Evolutionary conservation across 139 green algal genomes (phyloP).

Genomic region (Chlamydomonas sphaeroides): DNA sequence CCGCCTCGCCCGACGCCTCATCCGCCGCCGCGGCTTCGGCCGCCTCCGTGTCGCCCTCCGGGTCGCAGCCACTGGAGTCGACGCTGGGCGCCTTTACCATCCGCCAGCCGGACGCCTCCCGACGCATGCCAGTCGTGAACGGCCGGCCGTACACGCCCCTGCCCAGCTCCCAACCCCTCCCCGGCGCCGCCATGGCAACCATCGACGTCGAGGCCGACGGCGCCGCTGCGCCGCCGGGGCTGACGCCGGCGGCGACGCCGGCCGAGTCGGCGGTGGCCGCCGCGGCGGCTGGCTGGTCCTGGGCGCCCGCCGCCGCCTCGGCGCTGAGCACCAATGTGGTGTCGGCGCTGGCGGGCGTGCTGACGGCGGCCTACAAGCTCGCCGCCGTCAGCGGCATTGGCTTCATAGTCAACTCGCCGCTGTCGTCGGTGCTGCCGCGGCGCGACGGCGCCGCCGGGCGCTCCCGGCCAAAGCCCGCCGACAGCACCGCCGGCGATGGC

Average conservation of each 20-base stretch:
- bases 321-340: conserved; percentile 14
- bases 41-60: too few relatives aligned
- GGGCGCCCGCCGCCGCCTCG: neutral
- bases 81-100: neutral
- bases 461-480: too few relatives aligned
- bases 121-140: too few relatives aligned
- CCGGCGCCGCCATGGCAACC: neutral
- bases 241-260: too few relatives aligned
- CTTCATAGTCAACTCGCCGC: conserved; percentile 39
- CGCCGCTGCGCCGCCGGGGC: too few relatives aligned
- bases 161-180: too few relatives aligned
- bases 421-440: conserved; percentile 20
- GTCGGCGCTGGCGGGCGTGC: conserved; percentile 9
- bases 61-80: neutral
- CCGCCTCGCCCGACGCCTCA: too few relatives aligned
- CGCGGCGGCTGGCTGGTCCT: too few relatives aligned
- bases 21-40: too few relatives aligned
- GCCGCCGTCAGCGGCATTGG: conserved; percentile 25
- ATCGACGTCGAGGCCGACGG: conserved; percentile 41
- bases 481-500: neutral
- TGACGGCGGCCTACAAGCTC: conserved; percentile 21
- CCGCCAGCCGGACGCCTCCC: neutral
- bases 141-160: neutral
- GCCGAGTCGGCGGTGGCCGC: neutral
- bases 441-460: neutral